These are phyloP conservation scores for Termitomyces sp. DNA, from an alignment of 768 basidiomycete species.

Conservation along the genomic window DNA sequence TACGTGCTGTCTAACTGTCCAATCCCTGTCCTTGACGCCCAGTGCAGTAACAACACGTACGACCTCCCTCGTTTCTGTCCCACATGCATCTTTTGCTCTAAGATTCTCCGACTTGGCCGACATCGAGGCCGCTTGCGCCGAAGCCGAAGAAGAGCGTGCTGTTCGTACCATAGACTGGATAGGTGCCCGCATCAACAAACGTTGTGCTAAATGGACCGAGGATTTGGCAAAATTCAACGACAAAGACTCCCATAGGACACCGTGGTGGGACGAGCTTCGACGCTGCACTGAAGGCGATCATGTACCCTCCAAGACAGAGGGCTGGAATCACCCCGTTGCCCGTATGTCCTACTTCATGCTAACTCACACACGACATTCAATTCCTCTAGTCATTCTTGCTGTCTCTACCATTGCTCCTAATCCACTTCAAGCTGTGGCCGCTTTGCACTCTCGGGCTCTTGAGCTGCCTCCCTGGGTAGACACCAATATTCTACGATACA, in stretches of 20 bases:
- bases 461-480: slow-evolving; percentile 86
- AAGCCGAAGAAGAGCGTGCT: slow-evolving; percentile 78
- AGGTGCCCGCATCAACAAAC: slow-evolving; percentile 59
- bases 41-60: slow-evolving; percentile 73
- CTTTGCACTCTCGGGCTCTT: slow-evolving; percentile 60
- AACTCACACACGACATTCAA: slow-evolving; percentile 9
- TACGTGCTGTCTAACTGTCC: slow-evolving; percentile 25
- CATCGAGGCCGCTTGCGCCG: slow-evolving; percentile 69
- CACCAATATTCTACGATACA: slow-evolving; percentile 63
- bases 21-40: not conserved
- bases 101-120: slow-evolving; percentile 76
- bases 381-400: slow-evolving; percentile 65
- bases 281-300: slow-evolving; percentile 76
- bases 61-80: slow-evolving; percentile 63
- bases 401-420: slow-evolving; percentile 82
- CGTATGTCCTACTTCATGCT: slow-evolving; percentile 44
- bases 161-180: slow-evolving; percentile 87
- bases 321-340: slow-evolving; percentile 86
- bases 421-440: slow-evolving; percentile 74
- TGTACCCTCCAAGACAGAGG: slow-evolving; percentile 66
- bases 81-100: slow-evolving; percentile 68
- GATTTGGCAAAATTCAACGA: slow-evolving; percentile 50
- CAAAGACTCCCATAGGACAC: slow-evolving; percentile 44
- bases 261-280: slow-evolving; percentile 87
- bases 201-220: slow-evolving; percentile 68